phyloP scores from a whole-genome alignment of 2,329 filamentous ascomycete species.

The Fusarium multiceps region DNA sequence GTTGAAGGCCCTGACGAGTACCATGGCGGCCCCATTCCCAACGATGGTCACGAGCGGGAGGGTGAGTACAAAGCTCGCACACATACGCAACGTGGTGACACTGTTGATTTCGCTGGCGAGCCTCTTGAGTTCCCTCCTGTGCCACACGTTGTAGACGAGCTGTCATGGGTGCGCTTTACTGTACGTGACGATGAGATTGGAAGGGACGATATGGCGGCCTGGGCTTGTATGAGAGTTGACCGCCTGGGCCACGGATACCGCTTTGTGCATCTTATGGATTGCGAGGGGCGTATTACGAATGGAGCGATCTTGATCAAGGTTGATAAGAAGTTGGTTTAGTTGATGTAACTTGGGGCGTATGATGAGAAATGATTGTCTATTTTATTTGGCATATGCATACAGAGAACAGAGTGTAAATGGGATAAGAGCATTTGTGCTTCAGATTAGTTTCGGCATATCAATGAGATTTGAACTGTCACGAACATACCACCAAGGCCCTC shows the following conservation, averaged over 20 bases:
- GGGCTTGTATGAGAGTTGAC: constrained; percentile 90
- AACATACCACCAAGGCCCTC: too few species aligned
- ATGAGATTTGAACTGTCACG: background rate
- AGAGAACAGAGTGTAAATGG: background rate
- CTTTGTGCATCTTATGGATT: constrained; percentile 80
- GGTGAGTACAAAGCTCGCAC: constrained; percentile 69
- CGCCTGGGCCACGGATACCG: constrained; percentile 80
- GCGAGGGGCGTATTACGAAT: constrained; percentile 71
- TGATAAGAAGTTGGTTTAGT: constrained; percentile 64
- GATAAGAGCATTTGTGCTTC: background rate
- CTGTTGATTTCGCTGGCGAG: constrained; percentile 72
- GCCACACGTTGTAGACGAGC: constrained; percentile 70
- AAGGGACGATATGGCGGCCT: constrained; percentile 82
- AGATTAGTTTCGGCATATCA: background rate
- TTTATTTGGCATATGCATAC: background rate
- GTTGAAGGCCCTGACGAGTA: constrained; percentile 72
- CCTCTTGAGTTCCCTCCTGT: constrained; percentile 67
- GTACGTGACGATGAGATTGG: constrained; percentile 88
- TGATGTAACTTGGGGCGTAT: constrained; percentile 15
- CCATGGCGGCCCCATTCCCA: constrained; percentile 52
- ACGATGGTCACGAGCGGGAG: constrained; percentile 54
- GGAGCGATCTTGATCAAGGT: constrained; percentile 81
- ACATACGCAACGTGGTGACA: constrained; percentile 65
- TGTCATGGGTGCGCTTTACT: constrained; percentile 84
- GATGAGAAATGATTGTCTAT: constrained; percentile 1